Conservation (phyloP, 371 early-diverging fungal genomes). For the Mortierella sp. region DNA sequence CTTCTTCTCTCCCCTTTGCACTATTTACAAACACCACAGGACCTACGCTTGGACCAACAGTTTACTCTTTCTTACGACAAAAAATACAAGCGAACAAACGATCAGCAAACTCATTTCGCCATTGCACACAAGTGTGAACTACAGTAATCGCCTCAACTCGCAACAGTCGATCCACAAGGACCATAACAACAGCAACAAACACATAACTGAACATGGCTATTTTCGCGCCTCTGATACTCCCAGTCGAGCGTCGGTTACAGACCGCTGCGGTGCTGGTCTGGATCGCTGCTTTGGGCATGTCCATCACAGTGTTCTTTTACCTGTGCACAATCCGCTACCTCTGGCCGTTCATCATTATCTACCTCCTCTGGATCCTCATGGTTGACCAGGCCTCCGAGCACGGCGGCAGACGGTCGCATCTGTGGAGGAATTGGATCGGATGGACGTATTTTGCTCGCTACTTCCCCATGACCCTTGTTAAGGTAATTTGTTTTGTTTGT, state of each 20-base stretch:
- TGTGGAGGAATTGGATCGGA: slow-evolving; percentile 62
- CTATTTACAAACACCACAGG: neutral
- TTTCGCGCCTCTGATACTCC: slow-evolving; percentile 79
- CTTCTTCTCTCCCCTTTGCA: neutral
- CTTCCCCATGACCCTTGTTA: slow-evolving; percentile 80
- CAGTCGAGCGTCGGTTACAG: slow-evolving; percentile 73
- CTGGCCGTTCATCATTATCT: slow-evolving; percentile 72
- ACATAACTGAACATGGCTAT: slow-evolving; percentile 46
- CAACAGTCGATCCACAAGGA: no score
- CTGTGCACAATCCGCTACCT: slow-evolving; percentile 59
- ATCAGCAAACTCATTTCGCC: neutral
- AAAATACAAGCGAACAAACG: neutral
- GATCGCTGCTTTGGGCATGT: slow-evolving; percentile 71
- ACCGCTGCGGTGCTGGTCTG: slow-evolving; percentile 73
- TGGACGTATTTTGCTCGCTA: slow-evolving; percentile 85
- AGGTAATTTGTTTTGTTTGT: slow-evolving; percentile 63
- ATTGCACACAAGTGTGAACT: slow-evolving; percentile 4
- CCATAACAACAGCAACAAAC: neutral
- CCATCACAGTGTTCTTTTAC: slow-evolving; percentile 62
- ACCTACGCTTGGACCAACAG: neutral
- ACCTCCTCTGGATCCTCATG: slow-evolving; percentile 70
- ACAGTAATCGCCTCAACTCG: neutral
- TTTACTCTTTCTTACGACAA: neutral
- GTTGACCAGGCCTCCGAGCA: slow-evolving; percentile 73
- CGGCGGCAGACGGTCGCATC: slow-evolving; percentile 76